phyloP scores from a whole-genome alignment of 2,329 filamentous ascomycete genomes.

The Didymosphaeria variabile region DNA sequence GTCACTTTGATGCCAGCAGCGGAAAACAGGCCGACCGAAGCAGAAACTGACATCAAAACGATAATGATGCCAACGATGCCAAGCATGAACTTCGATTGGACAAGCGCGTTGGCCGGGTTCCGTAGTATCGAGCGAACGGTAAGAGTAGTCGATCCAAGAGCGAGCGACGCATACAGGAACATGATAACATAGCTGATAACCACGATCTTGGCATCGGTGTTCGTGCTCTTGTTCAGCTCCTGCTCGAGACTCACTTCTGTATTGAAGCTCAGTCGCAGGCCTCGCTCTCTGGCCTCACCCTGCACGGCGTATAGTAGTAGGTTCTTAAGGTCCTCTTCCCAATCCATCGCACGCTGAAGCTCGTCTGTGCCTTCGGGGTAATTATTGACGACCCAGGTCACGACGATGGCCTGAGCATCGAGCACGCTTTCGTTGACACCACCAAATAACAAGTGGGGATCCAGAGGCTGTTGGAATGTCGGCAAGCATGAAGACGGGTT shows the following conservation, averaged over 20 bases:
- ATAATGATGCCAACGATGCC: constrained; percentile 95
- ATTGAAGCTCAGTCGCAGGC: constrained; percentile 89
- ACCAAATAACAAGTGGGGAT: constrained; percentile 85
- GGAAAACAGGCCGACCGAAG: constrained; percentile 94
- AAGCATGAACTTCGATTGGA: constrained; percentile 96
- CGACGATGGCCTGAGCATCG: constrained; percentile 81
- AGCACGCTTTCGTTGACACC: constrained; percentile 75
- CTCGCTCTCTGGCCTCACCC: constrained; percentile 77
- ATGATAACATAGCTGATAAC: constrained; percentile 97
- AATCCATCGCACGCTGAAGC: constrained; percentile 81
- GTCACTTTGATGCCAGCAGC: constrained; percentile 92
- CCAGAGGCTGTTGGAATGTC: constrained; percentile 86
- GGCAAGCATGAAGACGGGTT: constrained; percentile 85
- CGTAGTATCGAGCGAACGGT: constrained; percentile 78
- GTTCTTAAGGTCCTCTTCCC: constrained; percentile 81
- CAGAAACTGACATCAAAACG: constrained; percentile 95
- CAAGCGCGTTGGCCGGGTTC: constrained; percentile 84
- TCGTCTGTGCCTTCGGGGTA: constrained; percentile 75
- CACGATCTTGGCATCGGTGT: constrained; percentile 97
- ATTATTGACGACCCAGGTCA: constrained; percentile 96
- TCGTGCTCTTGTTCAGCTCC: constrained; percentile 96
- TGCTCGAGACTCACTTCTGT: constrained; percentile 95
- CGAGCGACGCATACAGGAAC: constrained; percentile 96
- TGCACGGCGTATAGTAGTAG: constrained; percentile 77
- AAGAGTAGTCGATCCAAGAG: constrained; percentile 86